Conservation (phyloP, 768 basidiomycete species). For the Hydnomerulius pinastri region DNA sequence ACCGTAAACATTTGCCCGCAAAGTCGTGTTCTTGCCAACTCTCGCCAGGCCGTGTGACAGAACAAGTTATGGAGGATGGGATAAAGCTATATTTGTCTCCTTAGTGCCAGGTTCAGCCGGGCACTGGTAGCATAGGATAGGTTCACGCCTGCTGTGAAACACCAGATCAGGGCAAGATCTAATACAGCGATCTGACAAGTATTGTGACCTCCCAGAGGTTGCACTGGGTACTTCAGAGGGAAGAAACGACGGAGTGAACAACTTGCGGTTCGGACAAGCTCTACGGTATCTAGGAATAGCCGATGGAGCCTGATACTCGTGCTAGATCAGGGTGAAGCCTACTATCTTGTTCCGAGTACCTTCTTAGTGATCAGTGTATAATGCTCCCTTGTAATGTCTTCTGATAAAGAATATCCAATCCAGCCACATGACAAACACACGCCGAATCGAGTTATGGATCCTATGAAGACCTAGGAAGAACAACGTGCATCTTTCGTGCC, state of each 20-base stretch:
- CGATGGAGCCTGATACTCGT: constrained; percentile 21
- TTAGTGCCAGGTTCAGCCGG: constrained; percentile 1
- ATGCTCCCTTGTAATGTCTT: constrained; percentile 11
- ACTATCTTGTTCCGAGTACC: constrained; percentile 26
- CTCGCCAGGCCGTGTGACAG: constrained; percentile 13
- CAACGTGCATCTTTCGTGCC: constrained; percentile 19
- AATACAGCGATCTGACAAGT: too few species aligned
- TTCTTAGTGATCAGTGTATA: constrained; percentile 19
- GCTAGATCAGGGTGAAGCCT: constrained; percentile 22
- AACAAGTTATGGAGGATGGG: constrained; percentile 2
- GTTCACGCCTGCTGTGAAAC: constrained; percentile 6
- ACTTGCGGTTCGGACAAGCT: background rate
- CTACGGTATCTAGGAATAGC: constrained; percentile 13
- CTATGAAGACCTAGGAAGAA: constrained; percentile 12
- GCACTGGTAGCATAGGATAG: constrained; percentile 2
- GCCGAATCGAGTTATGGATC: constrained; percentile 13
- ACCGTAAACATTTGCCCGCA: constrained; percentile 5
- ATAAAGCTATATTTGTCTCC: constrained; percentile 14
- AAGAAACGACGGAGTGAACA: background rate
- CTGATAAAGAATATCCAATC: constrained; percentile 29
- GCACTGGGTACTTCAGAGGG: too few species aligned
- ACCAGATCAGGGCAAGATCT: too few species aligned
- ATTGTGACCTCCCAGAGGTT: too few species aligned
- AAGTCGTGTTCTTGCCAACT: constrained; percentile 4
- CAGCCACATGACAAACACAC: constrained; percentile 34